phyloP scores from a whole-genome alignment of 1,139 yeast genomes.

The Yamadazyma diddensiae region DNA sequence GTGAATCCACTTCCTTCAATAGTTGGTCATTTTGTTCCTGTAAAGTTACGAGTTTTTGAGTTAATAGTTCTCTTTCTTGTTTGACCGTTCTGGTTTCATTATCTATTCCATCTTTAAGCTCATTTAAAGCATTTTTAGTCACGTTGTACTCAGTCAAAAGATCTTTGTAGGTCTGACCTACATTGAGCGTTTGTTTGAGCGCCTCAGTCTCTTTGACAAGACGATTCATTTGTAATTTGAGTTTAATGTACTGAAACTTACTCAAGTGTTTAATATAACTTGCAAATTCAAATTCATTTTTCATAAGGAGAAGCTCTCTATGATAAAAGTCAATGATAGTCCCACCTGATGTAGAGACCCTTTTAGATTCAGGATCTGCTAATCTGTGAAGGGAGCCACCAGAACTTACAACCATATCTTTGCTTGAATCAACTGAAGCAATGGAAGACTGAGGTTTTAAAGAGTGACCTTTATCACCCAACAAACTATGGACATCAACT shows the following conservation, averaged over 20 bases:
- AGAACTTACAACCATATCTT: constrained; percentile 11
- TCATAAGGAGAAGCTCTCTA: constrained; percentile 54
- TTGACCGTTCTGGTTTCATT: constrained; percentile 16
- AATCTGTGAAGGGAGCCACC: constrained; percentile 5
- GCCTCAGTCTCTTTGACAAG: constrained; percentile 16
- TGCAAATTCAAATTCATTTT: constrained; percentile 64
- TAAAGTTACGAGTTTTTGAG: constrained; percentile 2
- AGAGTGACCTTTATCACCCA: constrained; percentile 8
- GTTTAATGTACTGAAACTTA: constrained; percentile 43
- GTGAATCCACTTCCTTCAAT: background rate
- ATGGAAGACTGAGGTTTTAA: constrained; percentile 12
- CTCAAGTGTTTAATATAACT: constrained; percentile 53
- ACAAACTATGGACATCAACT: constrained; percentile 9
- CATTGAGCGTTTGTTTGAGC: constrained; percentile 2
- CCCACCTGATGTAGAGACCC: constrained; percentile 14
- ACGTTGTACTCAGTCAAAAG: constrained; percentile 10
- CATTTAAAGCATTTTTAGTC: constrained; percentile 7
- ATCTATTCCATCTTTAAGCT: constrained; percentile 11
- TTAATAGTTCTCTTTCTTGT: constrained; percentile 13
- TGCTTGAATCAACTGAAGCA: constrained; percentile 12
- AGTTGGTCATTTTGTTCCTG: constrained; percentile 4
- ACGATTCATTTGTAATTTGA: constrained; percentile 26
- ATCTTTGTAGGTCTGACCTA: constrained; percentile 15
- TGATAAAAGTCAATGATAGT: constrained; percentile 44
- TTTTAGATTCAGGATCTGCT: constrained; percentile 3